Conservation (phyloP, 352 stramenopile genomes). For the Aphanomyces euteiches region DNA sequence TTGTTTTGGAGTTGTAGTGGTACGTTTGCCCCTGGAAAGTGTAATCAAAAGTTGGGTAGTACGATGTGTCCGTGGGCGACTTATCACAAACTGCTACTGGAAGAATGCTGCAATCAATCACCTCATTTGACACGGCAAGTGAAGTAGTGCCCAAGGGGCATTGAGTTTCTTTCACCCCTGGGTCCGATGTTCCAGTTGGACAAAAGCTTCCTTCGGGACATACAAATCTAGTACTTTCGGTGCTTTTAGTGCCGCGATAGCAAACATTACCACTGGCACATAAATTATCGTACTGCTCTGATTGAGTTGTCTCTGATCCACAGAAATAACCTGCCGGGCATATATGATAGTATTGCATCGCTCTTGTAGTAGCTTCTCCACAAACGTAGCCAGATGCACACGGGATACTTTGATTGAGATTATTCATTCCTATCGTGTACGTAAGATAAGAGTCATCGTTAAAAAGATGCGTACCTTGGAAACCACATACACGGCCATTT, state of each 20-base stretch:
- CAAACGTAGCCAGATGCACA: constrained; percentile 94
- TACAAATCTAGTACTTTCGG: constrained; percentile 87
- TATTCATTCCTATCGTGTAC: constrained; percentile 63
- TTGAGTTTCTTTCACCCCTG: constrained; percentile 72
- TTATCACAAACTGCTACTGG: constrained; percentile 94
- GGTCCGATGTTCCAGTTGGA: constrained; percentile 80
- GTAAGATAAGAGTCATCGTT: background rate
- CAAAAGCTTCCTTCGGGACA: constrained; percentile 93
- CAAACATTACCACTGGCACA: constrained; percentile 90
- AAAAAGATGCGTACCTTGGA: constrained; percentile 37
- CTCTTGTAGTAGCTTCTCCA: constrained; percentile 88
- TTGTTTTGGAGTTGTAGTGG: constrained; percentile 68
- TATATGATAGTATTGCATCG: constrained; percentile 88
- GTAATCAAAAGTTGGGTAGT: constrained; percentile 78
- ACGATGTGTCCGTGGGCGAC: constrained; percentile 50
- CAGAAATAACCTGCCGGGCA: constrained; percentile 92
- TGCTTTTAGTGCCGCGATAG: constrained; percentile 80
- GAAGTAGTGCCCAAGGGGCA: constrained; percentile 92
- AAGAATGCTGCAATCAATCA: constrained; percentile 87
- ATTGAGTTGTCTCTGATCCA: constrained; percentile 69
- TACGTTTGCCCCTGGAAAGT: constrained; percentile 49
- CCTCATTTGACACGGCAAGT: constrained; percentile 59
- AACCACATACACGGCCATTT: constrained; percentile 90
- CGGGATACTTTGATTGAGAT: constrained; percentile 71
- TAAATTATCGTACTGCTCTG: constrained; percentile 77